Base-by-base conservation (phyloP, 495 filamentous ascomycete genomes). In the Amphirosellinia nigrospora region DNA sequence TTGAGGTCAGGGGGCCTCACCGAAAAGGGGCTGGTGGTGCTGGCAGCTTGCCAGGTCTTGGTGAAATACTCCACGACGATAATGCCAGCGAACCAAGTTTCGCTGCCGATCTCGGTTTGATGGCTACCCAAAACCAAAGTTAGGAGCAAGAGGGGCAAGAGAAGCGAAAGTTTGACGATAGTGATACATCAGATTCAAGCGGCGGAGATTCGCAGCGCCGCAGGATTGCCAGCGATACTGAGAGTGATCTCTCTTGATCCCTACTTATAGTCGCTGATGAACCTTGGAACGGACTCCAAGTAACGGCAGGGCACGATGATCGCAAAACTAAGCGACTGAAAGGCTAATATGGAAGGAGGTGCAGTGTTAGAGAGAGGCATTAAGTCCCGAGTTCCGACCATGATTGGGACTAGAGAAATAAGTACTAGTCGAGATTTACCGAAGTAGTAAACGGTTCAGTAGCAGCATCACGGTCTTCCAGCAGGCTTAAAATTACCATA, bases 1-100 rank as follows among this genome's bases (percentile, higher is more conserved):
- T 98, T 26, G 92, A 96, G 67, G 85, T 97, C 11, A 86, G 86
- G 68, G 78, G 72, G 0, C 23, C 23, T 0, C 16, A 10, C 4
- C 79, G 72, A 58, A 79, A 77, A 50, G 60, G 65, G 11, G 60
- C 32, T 16, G 63, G 39, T n/a, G 65, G 34, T 39, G 62, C 64
- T 43, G 28, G 30, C 4, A 60, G 30, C 11, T 64, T 75, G 8
- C 70, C 74, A 21, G 73, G 73, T 28, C 34, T 73, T 19, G 60
- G 72, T 23, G 77, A 78, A 6, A 53, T 71, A 15, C 75, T 74
- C 71, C 46, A 53, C 3, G 73, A 78, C 0, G 70, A n/a, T 50
- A n/a, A 26, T 34, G 30, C 56, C 34, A 66, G 39, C 41, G 65
- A 50, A 15, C 21, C 34, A 16, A 43, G 26, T 63, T 41, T 68